Base-by-base conservation (phyloP, 2,329 filamentous ascomycete genomes). In the Colletotrichum sp. region DNA sequence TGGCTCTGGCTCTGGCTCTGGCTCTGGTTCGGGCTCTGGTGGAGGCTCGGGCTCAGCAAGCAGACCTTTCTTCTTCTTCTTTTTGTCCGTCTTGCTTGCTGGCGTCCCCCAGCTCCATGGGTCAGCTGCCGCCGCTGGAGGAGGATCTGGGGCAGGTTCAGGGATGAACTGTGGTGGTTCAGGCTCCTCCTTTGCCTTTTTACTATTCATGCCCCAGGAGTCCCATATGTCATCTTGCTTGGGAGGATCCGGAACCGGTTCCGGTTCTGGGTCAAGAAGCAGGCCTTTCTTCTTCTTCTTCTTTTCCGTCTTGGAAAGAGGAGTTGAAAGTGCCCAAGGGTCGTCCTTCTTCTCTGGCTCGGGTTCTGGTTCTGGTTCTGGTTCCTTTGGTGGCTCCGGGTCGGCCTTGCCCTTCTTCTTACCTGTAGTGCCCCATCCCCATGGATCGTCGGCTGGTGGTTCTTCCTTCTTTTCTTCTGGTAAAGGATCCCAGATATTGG, bases 151-250 rank as follows among this genome's bases (percentile, higher is more conserved):
- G 26, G 64, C 75, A 3, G 65, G 69, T 60, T 81, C 80, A 21
- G 79, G 79, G 30, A 78, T 79, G 7, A 78, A 72, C 48, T 76
- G 80, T 38, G 82, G 80, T 26, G 55, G 71, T 24, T 70, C 71
- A 15, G 67, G 72, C n/a, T 72, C 73, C 76, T 86, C 85, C 72
- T 87, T 88, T 75, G 86, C 86, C 80, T 86, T 86, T 77, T 83
- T 85, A 55, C 85, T 84, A 34, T 67, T 87, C 88, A 76, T 87
- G 90, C 63, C 81, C 71, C 68, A 81, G 80, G 12, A 78, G 58
- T 79, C 28, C 78, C 79, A 77, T 36, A 58, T 52, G 52, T 77
- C 78, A 5, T 81, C 80, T 18, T 71, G n/a, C 61, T 78, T 67
- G 18, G 61, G 64, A 26, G 69, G 67, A 12, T 77, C 66, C 55